A percentile compares a stretch with the other conserved stretches of the same genome.
Conservation (phyloP, 2,329 filamentous ascomycete species). For the Fusarium globosum region DNA sequence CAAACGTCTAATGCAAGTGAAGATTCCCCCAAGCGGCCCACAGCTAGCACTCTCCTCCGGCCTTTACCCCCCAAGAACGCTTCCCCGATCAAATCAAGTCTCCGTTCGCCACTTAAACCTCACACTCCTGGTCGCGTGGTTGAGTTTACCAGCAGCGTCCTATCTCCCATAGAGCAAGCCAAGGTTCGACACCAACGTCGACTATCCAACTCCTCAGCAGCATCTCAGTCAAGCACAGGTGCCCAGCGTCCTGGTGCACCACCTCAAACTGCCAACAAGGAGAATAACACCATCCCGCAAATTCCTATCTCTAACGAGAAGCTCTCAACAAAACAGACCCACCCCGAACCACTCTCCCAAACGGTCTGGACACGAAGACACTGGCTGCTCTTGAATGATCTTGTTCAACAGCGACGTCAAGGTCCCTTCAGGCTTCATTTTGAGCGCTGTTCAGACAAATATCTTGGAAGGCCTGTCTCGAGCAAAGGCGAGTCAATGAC, state of each 20-base stretch:
- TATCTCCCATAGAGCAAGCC: conserved; percentile 59
- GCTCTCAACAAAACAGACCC: conserved; percentile 32
- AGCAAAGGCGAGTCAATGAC: conserved; percentile 59
- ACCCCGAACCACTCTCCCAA: conserved; percentile 50
- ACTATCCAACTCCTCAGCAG: conserved; percentile 41
- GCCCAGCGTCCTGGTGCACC: conserved; percentile 20
- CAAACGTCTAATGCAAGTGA: conserved; percentile 54
- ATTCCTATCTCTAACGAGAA: conserved; percentile 46
- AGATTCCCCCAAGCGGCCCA: conserved; percentile 48
- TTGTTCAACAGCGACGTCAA: conserved; percentile 61
- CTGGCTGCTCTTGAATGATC: conserved; percentile 64
- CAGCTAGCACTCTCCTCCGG: conserved; percentile 56
- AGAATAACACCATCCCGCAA: conserved; percentile 46
- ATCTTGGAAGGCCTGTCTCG: conserved; percentile 61
- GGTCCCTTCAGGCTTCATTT: conserved; percentile 51
- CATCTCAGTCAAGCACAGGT: conserved; percentile 26
- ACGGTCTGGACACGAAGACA: conserved; percentile 62
- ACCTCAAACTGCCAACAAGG: conserved; percentile 46
- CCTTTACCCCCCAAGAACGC: conserved; percentile 62
- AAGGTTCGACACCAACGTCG: conserved; percentile 47
- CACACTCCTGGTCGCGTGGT: conserved; percentile 69
- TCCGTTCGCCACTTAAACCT: conserved; percentile 67
- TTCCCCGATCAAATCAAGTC: conserved; percentile 67
- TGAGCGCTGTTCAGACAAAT: conserved; percentile 47
- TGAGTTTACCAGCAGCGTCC: conserved; percentile 64